Evolutionary conservation across 2,329 filamentous ascomycete species (phyloP).

Genomic region (Lasiodiplodia gonubiensis): DNA sequence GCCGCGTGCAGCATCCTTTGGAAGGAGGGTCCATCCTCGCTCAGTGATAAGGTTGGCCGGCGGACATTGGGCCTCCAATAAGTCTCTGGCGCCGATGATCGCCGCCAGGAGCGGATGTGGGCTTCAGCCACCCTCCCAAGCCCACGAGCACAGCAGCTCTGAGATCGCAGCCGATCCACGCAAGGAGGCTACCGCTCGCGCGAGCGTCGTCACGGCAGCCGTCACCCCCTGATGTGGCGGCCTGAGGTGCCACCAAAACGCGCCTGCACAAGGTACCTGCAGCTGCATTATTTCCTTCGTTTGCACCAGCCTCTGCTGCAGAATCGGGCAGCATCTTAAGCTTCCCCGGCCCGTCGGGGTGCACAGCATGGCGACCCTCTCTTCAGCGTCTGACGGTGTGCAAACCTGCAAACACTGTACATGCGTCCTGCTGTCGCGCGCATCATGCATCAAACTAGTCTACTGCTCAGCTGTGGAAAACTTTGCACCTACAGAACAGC

Average conservation of each 20-base stretch:
- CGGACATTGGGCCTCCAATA: constrained; percentile 8
- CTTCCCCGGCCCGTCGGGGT: neutral
- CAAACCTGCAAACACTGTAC: constrained; percentile 28
- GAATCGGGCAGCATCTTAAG: neutral
- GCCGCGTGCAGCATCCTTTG: constrained; percentile 1
- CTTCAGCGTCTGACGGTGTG: constrained; percentile 26
- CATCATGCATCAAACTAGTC: constrained; percentile 7
- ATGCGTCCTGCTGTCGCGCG: constrained; percentile 12
- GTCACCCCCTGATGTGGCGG: neutral
- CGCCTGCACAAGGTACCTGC: constrained; percentile 12
- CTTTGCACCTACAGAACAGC: constrained; percentile 1
- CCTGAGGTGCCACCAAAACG: constrained; percentile 19
- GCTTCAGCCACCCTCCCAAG: neutral
- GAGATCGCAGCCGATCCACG: constrained; percentile 19
- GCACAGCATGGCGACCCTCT: constrained; percentile 8
- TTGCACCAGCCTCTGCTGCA: constrained; percentile 1
- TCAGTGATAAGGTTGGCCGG: constrained; percentile 2
- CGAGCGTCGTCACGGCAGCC: neutral
- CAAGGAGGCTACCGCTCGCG: constrained; percentile 4
- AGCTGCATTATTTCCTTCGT: neutral
- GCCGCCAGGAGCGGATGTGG: constrained; percentile 9
- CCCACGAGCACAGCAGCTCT: constrained; percentile 1
- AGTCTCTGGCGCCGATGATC: constrained; percentile 8
- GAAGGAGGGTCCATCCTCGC: constrained; percentile 5
- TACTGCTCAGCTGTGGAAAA: constrained; percentile 1